Evolutionary conservation across 305 asterid genomes (phyloP).

Genomic region (Caryopteris hybrid): DNA sequence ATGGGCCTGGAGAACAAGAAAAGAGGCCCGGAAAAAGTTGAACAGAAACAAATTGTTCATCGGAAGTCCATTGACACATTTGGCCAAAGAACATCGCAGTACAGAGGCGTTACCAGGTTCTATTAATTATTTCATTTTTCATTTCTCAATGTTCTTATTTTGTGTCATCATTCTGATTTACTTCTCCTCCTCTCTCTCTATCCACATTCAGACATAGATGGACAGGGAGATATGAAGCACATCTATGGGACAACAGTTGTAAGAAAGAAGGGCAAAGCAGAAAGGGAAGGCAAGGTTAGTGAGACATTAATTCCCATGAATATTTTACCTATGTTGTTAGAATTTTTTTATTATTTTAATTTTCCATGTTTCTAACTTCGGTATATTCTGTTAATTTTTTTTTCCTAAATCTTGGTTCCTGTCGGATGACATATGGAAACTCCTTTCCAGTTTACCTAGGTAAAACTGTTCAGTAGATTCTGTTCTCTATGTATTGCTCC

Average conservation of each 20-base stretch:
- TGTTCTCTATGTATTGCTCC: background rate
- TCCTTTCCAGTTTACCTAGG: constrained; percentile 79
- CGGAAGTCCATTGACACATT: constrained; percentile 92
- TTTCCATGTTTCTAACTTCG: constrained; percentile 18
- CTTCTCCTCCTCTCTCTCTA: too few species aligned
- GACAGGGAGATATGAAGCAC: constrained; percentile 99
- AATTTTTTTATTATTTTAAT: background rate
- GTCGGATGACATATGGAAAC: constrained; percentile 17
- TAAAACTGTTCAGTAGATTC: constrained; percentile 24
- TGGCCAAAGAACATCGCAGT: constrained; percentile 94
- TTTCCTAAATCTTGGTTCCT: constrained; percentile 22
- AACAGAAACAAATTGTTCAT: constrained; percentile 72
- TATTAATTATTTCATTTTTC: background rate
- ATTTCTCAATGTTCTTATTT: background rate
- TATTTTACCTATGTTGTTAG: background rate
- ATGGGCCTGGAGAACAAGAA: constrained; percentile 55
- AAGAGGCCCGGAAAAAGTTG: constrained; percentile 54
- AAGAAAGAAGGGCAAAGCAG: constrained; percentile 99
- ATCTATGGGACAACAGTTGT: constrained; percentile 97
- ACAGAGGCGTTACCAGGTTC: constrained; percentile 95
- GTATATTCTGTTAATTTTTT: background rate
- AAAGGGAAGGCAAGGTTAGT: constrained; percentile 92
- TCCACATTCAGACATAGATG: constrained; percentile 70
- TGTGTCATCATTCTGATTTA: background rate
- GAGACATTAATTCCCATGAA: background rate